Evolutionary conservation across 1,284 basidiomycete species (phyloP).

Genomic region (Sanghuangporus weigelae): DNA sequence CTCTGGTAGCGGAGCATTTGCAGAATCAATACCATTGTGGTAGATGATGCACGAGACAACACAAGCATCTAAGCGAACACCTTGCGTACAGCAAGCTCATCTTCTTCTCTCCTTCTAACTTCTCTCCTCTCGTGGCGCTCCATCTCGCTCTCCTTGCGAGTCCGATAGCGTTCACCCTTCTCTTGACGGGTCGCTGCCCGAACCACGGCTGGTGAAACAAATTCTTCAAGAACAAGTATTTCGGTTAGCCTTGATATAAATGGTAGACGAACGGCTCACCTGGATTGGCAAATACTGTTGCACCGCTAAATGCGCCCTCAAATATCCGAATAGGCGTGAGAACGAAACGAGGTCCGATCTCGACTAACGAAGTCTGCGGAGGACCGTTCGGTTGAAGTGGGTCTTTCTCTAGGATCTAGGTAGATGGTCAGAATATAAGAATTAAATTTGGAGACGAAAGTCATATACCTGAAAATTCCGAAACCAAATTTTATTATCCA

Average conservation of each 20-base stretch:
- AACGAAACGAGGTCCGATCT: slow-evolving; percentile 97
- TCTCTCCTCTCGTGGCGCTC: slow-evolving; percentile 67
- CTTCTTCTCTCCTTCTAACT: slow-evolving; percentile 62
- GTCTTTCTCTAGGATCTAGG: slow-evolving; percentile 75
- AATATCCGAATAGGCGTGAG: slow-evolving; percentile 98
- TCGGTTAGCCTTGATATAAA: slow-evolving; percentile 10
- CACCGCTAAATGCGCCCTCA: slow-evolving; percentile 94
- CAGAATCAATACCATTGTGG: background rate
- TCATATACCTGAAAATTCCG: slow-evolving; percentile 85
- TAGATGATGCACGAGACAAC: background rate
- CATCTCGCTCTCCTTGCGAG: slow-evolving; percentile 73
- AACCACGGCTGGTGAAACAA: slow-evolving; percentile 82
- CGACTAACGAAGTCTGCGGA: slow-evolving; percentile 77
- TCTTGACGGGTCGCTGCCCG: slow-evolving; percentile 69
- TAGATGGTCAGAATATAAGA: background rate
- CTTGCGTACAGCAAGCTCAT: slow-evolving; percentile 80
- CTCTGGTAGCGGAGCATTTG: background rate
- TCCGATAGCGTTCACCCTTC: slow-evolving; percentile 77
- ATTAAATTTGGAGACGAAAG: slow-evolving; percentile 18
- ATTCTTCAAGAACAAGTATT: slow-evolving; percentile 51
- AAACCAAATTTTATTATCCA: slow-evolving; percentile 99
- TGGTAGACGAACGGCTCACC: slow-evolving; percentile 42
- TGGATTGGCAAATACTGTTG: slow-evolving; percentile 94
- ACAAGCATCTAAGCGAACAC: slow-evolving; percentile 68
- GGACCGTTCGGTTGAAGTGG: slow-evolving; percentile 68